A percentile compares a stretch with the other conserved stretches of the same genome.
Conservation (phyloP, 2,329 filamentous ascomycete genomes). For the Tetracladium maxilliforme region DNA sequence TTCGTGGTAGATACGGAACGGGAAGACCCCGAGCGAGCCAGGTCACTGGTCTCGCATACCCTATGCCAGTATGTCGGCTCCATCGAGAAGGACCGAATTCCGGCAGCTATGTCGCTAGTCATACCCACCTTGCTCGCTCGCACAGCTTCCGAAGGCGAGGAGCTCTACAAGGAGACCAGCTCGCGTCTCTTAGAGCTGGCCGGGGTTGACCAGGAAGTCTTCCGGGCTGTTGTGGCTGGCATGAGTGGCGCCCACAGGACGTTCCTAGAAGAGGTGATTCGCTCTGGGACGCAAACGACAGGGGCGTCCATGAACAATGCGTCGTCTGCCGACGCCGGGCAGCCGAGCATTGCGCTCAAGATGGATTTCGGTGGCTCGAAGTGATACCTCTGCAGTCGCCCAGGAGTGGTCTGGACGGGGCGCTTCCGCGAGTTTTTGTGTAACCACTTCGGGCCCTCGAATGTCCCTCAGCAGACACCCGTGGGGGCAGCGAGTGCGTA, state of each 20-base stretch:
- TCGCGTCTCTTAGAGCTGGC: constrained; percentile 68
- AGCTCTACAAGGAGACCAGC: constrained; percentile 57
- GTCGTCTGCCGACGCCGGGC: constrained; percentile 27
- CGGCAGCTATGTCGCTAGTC: constrained; percentile 58
- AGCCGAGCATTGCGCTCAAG: constrained; percentile 82
- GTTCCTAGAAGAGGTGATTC: constrained; percentile 71
- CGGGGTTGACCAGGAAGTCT: constrained; percentile 54
- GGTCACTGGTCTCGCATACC: constrained; percentile 55
- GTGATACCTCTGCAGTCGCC: background rate
- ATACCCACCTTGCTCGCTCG: constrained; percentile 64
- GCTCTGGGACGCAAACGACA: constrained; percentile 37
- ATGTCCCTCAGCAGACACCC: too few relatives aligned
- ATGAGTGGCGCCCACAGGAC: constrained; percentile 57
- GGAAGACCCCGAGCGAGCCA: constrained; percentile 68
- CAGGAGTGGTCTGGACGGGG: too few relatives aligned
- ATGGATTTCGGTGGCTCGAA: constrained; percentile 63
- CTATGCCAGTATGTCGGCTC: constrained; percentile 56
- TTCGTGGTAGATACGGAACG: constrained; percentile 58
- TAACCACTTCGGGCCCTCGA: too few relatives aligned
- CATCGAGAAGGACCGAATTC: constrained; percentile 26
- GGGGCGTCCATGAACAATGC: constrained; percentile 17
- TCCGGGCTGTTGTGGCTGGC: constrained; percentile 57
- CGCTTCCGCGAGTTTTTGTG: too few relatives aligned
- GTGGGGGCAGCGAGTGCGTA: too few relatives aligned
- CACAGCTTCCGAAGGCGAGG: constrained; percentile 45